Percentiles rank a stretch among this genome's conserved stretches.
phyloP scores from a whole-genome alignment of 441 rosid species.

The Pelargonium australe region DNA sequence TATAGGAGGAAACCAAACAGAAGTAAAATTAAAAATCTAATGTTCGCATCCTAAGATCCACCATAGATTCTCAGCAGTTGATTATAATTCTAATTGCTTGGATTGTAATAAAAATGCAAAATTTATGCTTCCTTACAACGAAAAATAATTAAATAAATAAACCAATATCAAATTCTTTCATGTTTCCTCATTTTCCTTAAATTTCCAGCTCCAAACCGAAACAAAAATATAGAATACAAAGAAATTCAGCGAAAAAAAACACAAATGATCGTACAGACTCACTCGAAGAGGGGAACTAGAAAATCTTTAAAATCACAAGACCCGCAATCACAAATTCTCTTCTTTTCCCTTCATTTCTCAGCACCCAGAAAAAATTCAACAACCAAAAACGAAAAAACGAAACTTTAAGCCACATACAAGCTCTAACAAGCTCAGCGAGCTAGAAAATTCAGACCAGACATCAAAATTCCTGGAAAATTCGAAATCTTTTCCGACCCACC shows the following conservation, averaged over 20 bases:
- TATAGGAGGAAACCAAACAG: background rate
- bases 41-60: background rate
- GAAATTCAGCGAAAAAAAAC: too few relatives aligned
- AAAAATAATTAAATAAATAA: background rate
- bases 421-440: background rate
- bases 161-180: background rate
- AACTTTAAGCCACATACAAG: background rate
- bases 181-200: background rate
- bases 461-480: too few relatives aligned
- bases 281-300: too few relatives aligned
- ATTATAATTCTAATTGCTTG: background rate
- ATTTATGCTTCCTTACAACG: background rate
- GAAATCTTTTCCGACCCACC: too few relatives aligned
- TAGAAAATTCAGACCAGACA: background rate
- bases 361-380: too few relatives aligned
- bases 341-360: too few relatives aligned
- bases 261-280: too few relatives aligned
- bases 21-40: background rate
- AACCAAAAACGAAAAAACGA: too few relatives aligned
- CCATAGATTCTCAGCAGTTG: background rate
- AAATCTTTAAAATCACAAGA: too few relatives aligned
- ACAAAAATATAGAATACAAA: too few relatives aligned
- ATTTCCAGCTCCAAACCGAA: too few relatives aligned
- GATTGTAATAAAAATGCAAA: conserved; percentile 5
- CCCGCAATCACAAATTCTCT: too few relatives aligned